phyloP scores from a whole-genome alignment of 352 stramenopile species.

The Pythium plurisporium region DNA sequence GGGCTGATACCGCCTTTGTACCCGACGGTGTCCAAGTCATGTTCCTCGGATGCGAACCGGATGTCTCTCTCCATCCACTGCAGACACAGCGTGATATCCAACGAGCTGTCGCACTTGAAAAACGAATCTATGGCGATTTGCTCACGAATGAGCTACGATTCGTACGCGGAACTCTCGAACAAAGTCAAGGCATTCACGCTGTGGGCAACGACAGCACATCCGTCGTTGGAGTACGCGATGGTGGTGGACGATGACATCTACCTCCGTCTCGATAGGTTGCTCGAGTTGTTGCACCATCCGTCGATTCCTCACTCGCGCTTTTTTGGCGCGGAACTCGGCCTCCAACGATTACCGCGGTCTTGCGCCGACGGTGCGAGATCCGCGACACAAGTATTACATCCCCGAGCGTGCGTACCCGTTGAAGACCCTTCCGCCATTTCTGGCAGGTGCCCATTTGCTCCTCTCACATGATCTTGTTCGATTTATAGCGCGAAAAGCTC shows the following conservation, averaged over 20 bases:
- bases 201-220: background rate
- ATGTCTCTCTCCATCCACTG: background rate
- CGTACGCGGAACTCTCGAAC: background rate
- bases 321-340: background rate
- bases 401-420: slow-evolving; percentile 31
- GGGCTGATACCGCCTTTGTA: slow-evolving; percentile 16
- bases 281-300: background rate
- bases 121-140: slow-evolving; percentile 8
- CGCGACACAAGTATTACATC: slow-evolving; percentile 31
- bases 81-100: background rate
- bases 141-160: slow-evolving; percentile 10
- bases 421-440: slow-evolving; percentile 29
- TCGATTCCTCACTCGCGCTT: background rate
- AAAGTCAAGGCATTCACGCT: slow-evolving; percentile 6
- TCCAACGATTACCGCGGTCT: background rate
- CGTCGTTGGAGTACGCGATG: slow-evolving; percentile 19
- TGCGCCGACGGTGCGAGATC: slow-evolving; percentile 22
- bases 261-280: background rate
- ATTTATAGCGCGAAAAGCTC: slow-evolving; percentile 34
- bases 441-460: slow-evolving; percentile 42
- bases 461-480: slow-evolving; percentile 38
- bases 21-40: slow-evolving; percentile 19
- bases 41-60: slow-evolving; percentile 34
- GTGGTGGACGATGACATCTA: slow-evolving; percentile 52
- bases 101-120: slow-evolving; percentile 21